phyloP scores from a whole-genome alignment of 441 rosid species.

The Adansonia grandidieri region DNA sequence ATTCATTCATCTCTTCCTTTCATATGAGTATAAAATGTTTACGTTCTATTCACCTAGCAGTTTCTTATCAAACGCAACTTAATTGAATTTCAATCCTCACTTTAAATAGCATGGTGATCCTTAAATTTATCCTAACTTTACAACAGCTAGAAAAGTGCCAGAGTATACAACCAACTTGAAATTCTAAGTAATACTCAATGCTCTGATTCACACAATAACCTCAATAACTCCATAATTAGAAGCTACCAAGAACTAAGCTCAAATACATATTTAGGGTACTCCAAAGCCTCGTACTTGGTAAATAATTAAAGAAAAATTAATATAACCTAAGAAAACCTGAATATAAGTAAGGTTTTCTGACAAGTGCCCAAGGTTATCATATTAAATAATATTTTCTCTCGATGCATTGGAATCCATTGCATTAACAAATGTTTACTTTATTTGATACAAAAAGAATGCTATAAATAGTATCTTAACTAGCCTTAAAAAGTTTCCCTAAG shows the following conservation, averaged over 20 bases:
- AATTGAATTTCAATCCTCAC: constrained; percentile 18
- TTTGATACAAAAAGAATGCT: constrained; percentile 5
- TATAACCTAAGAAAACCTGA: background rate
- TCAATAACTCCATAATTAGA: background rate
- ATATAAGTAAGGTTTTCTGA: background rate
- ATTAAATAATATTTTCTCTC: constrained; percentile 4
- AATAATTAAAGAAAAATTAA: background rate
- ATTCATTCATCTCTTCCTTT: background rate
- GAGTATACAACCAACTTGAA: background rate
- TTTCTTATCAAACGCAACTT: constrained; percentile 3
- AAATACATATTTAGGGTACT: constrained; percentile 5
- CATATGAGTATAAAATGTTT: background rate
- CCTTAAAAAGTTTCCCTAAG: background rate
- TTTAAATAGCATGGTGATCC: background rate
- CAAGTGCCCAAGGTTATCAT: constrained; percentile 6
- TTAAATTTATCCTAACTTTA: background rate
- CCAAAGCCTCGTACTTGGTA: constrained; percentile 6
- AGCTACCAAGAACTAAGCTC: background rate
- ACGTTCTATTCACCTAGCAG: background rate
- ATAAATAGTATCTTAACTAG: background rate
- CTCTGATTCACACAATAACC: background rate
- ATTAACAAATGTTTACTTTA: background rate
- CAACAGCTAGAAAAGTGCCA: constrained; percentile 22
- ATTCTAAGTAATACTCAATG: constrained; percentile 20
- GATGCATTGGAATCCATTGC: background rate